Percentiles rank a stretch among this genome's conserved stretches.
Conservation (phyloP, 1,139 yeast genomes). For the Candida smagusa region DNA sequence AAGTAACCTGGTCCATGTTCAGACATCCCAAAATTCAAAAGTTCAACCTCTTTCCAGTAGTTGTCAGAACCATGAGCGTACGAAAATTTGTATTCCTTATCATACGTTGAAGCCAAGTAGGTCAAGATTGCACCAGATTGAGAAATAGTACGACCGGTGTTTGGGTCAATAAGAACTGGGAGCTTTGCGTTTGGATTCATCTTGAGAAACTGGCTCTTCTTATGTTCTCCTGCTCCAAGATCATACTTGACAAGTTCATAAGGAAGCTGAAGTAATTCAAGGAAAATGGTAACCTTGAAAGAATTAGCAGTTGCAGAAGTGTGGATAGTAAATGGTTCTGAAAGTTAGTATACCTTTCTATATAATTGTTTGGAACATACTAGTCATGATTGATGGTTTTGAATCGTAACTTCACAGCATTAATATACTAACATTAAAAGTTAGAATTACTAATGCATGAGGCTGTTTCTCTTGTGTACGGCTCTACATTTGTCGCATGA, state of each 20-base stretch:
- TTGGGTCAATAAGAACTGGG: conserved; percentile 50
- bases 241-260: conserved; percentile 44
- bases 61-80: conserved; percentile 41
- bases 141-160: conserved; percentile 40
- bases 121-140: conserved; percentile 60
- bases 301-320: conserved; percentile 50
- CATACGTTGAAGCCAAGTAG: conserved; percentile 56
- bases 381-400: too few relatives aligned
- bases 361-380: too few relatives aligned
- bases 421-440: too few relatives aligned
- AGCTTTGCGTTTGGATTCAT: conserved; percentile 62
- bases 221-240: conserved; percentile 32
- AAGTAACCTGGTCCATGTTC: conserved; percentile 47
- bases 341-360: not conserved
- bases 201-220: conserved; percentile 48
- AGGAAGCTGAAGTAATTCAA: conserved; percentile 47
- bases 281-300: conserved; percentile 43
- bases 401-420: too few relatives aligned
- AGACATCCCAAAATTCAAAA: conserved; percentile 54
- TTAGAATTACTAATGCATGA: too few relatives aligned
- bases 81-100: conserved; percentile 46
- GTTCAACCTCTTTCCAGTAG: conserved; percentile 50
- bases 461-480: too few relatives aligned
- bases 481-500: too few relatives aligned
- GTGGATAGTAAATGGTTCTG: not conserved